Base-by-base conservation (phyloP, 2,329 filamentous ascomycete species). In the Neonectria punicea region DNA sequence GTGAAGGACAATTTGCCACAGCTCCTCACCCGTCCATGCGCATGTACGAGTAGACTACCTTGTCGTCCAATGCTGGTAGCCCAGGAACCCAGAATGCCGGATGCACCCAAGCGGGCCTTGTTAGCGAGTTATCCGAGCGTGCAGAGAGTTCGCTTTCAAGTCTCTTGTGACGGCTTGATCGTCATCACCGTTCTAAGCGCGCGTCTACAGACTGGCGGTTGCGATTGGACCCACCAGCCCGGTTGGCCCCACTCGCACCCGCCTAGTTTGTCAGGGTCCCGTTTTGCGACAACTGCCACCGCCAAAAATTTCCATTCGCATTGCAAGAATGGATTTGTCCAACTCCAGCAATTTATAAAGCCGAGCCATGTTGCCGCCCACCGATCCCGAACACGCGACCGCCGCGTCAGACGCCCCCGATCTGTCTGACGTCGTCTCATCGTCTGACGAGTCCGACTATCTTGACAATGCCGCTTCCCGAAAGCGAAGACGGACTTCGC, bases 371-470 rank as follows among this genome's bases (percentile, higher is more conserved):
- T 53, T 61, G 61, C 58, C 68, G 63, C 61, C 65, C 18, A 58
- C 67, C 50, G 66, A 72, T 66, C 62, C 61, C 36, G 65, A 72
- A 53, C 58, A 58, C 60, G 58, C 67, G 58, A 68, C 50, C 41
- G 61, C 56, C 30, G 54, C 25, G 39, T 73, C 68, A 62, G 68
- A 74, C 47, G 68, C 65, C 20, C 56, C 59, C 16, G 43, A 65
- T 36, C 47, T 63, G 36, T 58, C 69, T 61, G 68, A 69, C 44
- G 53, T 54, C 13, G 65, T 41, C 25, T 72, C 69, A 55, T 75
- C 70, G 20, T 79, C 78, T 55, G 73, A 75, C 60, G 81, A 83
- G 71, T 87, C 86, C 39, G 85, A 87, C 69, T 82, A 80, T 63
- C 81, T 87, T 46, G 82, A 84, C 76, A 82, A 78, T 70, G 71